phyloP scores from a whole-genome alignment of 768 basidiomycete species.

The Tylopilus vinaceipallidus region DNA sequence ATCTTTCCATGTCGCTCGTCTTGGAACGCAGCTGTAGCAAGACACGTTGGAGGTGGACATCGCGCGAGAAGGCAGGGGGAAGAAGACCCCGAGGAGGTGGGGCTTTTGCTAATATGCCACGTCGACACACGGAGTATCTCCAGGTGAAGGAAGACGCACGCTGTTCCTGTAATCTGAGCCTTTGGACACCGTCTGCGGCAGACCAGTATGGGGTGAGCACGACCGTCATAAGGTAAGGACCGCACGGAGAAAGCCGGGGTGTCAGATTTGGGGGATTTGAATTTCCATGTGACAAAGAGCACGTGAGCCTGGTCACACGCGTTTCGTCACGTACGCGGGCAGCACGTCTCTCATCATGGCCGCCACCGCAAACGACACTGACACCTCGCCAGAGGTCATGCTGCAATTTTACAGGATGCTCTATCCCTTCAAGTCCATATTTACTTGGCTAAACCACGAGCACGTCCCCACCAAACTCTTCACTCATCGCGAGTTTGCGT shows the following conservation, averaged over 20 bases:
- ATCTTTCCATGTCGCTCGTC: conserved; percentile 73
- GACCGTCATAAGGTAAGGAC: conserved; percentile 42
- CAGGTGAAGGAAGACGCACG: conserved; percentile 35
- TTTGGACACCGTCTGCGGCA: conserved; percentile 59
- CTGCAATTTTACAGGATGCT: conserved; percentile 82
- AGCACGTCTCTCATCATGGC: conserved; percentile 5
- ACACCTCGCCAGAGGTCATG: conserved; percentile 61
- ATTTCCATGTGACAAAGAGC: conserved; percentile 2
- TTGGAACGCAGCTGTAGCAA: conserved; percentile 74
- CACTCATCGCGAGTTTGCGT: conserved; percentile 93
- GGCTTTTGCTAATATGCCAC: conserved; percentile 35
- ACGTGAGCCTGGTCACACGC: conserved; percentile 22
- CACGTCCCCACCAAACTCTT: conserved; percentile 77
- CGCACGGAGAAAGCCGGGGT: conserved; percentile 13
- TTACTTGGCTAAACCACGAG: conserved; percentile 93
- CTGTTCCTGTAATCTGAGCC: conserved; percentile 57
- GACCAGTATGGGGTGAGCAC: conserved; percentile 70
- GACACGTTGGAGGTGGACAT: conserved; percentile 56
- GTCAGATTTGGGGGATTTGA: background rate
- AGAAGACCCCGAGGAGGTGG: conserved; percentile 52
- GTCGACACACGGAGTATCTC: conserved; percentile 3
- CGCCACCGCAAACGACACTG: conserved; percentile 13
- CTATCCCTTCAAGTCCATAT: conserved; percentile 94
- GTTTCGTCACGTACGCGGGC: conserved; percentile 14
- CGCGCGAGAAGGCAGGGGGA: conserved; percentile 55